Conservation (phyloP, 2,329 filamentous ascomycete genomes). For the Chalara sp. region DNA sequence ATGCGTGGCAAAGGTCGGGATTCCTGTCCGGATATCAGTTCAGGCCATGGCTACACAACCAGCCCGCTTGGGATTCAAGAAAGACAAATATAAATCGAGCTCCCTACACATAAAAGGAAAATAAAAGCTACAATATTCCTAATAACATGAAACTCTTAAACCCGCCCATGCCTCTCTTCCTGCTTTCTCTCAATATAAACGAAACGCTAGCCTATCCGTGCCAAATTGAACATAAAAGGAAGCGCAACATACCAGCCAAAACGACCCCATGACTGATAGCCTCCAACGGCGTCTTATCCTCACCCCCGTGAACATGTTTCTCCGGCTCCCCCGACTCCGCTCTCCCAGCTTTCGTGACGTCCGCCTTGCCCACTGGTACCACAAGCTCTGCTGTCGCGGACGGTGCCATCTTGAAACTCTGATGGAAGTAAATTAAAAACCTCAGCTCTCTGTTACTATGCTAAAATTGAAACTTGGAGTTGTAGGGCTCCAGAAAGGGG, state of each 20-base stretch:
- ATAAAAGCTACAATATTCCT: no score
- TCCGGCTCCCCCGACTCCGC: slow-evolving; percentile 3
- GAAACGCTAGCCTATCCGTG: background rate
- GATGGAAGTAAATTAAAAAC: no score
- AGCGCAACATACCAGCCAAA: slow-evolving; percentile 16
- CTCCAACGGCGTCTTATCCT: slow-evolving; percentile 25
- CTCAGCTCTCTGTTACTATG: no score
- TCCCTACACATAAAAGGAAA: no score
- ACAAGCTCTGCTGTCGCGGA: slow-evolving; percentile 13
- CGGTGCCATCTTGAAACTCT: slow-evolving; percentile 12
- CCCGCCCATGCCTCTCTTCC: no score
- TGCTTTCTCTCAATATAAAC: background rate
- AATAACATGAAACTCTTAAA: no score
- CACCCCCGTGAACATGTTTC: slow-evolving; percentile 19
- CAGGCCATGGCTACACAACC: no score
- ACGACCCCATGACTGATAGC: slow-evolving; percentile 28
- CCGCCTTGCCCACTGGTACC: slow-evolving; percentile 7
- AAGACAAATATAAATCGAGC: no score
- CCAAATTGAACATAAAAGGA: background rate
- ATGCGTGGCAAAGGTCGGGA: slow-evolving; percentile 47
- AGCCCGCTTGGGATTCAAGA: no score
- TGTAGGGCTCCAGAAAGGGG: no score
- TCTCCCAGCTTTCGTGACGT: background rate
- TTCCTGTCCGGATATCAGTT: slow-evolving; percentile 31
- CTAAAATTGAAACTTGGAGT: no score